Percentiles rank a stretch among this genome's conserved stretches.
These are phyloP conservation scores for Mycena galopus DNA, from an alignment of 768 basidiomycete genomes.

Conservation along the genomic window DNA sequence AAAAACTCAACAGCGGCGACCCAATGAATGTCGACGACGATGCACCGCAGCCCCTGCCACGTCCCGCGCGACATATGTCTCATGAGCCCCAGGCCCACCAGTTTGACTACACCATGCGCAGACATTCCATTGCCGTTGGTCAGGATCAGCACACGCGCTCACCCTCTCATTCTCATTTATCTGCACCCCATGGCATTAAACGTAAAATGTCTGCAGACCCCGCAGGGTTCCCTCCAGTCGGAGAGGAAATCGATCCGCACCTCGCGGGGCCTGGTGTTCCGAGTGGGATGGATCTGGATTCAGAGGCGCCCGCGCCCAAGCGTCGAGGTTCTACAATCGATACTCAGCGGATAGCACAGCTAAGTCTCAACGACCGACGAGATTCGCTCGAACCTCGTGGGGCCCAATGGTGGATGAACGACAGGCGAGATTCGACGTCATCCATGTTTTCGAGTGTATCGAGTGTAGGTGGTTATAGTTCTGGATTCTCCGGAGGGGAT, in stretches of 20 bases:
- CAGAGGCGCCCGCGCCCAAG: slow-evolving; percentile 80
- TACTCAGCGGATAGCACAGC: slow-evolving; percentile 78
- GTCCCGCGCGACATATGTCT: slow-evolving; percentile 42
- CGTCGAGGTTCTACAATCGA: slow-evolving; percentile 89
- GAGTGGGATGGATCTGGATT: slow-evolving; percentile 68
- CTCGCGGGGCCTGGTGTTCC: slow-evolving; percentile 78
- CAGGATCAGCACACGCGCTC: slow-evolving; percentile 58
- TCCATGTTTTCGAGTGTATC: slow-evolving; percentile 77
- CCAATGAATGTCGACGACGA: slow-evolving; percentile 57
- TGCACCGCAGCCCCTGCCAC: slow-evolving; percentile 43
- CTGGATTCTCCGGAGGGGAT: slow-evolving; percentile 71
- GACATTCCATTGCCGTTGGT: slow-evolving; percentile 79
- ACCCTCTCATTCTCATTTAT: slow-evolving; percentile 50
- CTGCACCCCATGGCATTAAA: slow-evolving; percentile 74
- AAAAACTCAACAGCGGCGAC: slow-evolving; percentile 48
- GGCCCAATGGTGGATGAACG: slow-evolving; percentile 70
- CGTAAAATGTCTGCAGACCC: slow-evolving; percentile 87
- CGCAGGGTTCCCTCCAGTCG: slow-evolving; percentile 60
- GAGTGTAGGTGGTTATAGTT: slow-evolving; percentile 60
- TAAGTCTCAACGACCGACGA: slow-evolving; percentile 83
- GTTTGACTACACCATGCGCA: slow-evolving; percentile 78
- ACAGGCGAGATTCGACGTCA: slow-evolving; percentile 81
- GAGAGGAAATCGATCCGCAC: slow-evolving; percentile 76
- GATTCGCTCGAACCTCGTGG: slow-evolving; percentile 79
- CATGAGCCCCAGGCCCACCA: slow-evolving; percentile 61